These are phyloP conservation scores for Sanghuangporus sanghuang DNA, from an alignment of 1,284 basidiomycete species.

Conservation along the genomic window DNA sequence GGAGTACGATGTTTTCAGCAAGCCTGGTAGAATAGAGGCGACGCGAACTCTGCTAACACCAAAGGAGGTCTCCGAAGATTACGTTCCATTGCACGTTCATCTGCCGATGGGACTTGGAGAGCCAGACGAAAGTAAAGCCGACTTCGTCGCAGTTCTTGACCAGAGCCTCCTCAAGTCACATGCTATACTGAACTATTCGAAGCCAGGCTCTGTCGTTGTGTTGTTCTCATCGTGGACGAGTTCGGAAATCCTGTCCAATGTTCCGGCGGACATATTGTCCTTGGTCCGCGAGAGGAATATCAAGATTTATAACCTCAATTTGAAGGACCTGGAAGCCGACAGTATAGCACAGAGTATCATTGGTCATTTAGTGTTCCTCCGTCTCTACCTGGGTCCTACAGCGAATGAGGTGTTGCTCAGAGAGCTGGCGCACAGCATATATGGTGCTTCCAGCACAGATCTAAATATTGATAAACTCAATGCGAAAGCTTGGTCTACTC, in stretches of 20 bases:
- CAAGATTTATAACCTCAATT: constrained; percentile 56
- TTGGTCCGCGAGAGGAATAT: constrained; percentile 45
- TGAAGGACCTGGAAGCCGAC: constrained; percentile 37
- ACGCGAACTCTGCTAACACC: constrained; percentile 56
- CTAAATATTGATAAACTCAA: constrained; percentile 43
- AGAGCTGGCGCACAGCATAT: constrained; percentile 41
- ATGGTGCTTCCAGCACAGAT: constrained; percentile 39
- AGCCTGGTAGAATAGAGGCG: constrained; percentile 57
- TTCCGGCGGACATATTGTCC: constrained; percentile 39
- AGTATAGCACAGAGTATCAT: constrained; percentile 36
- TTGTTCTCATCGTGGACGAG: constrained; percentile 57
- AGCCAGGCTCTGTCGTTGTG: constrained; percentile 52
- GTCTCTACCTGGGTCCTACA: constrained; percentile 62
- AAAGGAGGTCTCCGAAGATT: constrained; percentile 29
- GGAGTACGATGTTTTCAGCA: constrained; percentile 66
- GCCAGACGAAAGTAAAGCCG: constrained; percentile 26
- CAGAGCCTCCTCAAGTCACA: constrained; percentile 64
- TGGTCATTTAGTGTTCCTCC: constrained; percentile 60
- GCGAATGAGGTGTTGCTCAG: constrained; percentile 50
- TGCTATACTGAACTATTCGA: constrained; percentile 52
- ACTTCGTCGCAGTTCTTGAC: constrained; percentile 72
- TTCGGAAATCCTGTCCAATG: constrained; percentile 52
- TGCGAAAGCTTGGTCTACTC: constrained; percentile 49
- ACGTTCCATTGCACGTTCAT: constrained; percentile 21
- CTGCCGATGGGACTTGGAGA: constrained; percentile 19